Conservation (phyloP, 2,329 filamentous ascomycete genomes). For the Sporothrix mexicana region DNA sequence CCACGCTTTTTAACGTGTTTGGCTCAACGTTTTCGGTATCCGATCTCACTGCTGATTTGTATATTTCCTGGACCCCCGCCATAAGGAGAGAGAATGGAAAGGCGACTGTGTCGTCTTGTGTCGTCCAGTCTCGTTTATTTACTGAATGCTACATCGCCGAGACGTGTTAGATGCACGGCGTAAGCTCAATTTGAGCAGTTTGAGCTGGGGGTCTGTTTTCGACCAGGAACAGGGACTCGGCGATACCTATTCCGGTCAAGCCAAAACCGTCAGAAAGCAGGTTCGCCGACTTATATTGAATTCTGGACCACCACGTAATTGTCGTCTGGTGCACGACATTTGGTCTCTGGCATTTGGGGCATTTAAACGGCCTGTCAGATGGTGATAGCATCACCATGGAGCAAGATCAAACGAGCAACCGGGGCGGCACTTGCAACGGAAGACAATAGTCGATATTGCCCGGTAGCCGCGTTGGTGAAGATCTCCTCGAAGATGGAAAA, state of each 20-base stretch:
- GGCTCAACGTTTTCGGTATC: not conserved
- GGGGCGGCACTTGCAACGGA: not conserved
- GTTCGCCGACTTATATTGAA: too few species aligned
- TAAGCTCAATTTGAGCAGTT: too few species aligned
- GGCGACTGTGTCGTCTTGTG: too few species aligned
- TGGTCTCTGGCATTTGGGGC: too few species aligned
- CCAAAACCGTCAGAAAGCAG: not conserved
- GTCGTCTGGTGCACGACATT: too few species aligned
- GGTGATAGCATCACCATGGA: not conserved
- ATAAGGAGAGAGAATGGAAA: too few species aligned
- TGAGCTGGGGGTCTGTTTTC: too few species aligned
- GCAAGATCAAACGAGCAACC: not conserved
- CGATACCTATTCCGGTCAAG: conserved; percentile 20
- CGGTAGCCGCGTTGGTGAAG: too few species aligned
- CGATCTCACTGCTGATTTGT: not conserved
- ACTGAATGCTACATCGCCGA: not conserved
- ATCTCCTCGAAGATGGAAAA: too few species aligned
- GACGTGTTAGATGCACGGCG: too few species aligned
- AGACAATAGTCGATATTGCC: too few species aligned
- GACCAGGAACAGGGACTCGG: conserved; percentile 5
- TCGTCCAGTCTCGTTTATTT: too few species aligned
- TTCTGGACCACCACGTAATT: not conserved
- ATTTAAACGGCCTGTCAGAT: not conserved
- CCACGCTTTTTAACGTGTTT: not conserved
- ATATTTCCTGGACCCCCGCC: not conserved